Percentiles rank a stretch among this genome's conserved stretches.
Evolutionary conservation across 805 yeast species (phyloP).

Genomic region (Hanseniaspora lachancei): DNA sequence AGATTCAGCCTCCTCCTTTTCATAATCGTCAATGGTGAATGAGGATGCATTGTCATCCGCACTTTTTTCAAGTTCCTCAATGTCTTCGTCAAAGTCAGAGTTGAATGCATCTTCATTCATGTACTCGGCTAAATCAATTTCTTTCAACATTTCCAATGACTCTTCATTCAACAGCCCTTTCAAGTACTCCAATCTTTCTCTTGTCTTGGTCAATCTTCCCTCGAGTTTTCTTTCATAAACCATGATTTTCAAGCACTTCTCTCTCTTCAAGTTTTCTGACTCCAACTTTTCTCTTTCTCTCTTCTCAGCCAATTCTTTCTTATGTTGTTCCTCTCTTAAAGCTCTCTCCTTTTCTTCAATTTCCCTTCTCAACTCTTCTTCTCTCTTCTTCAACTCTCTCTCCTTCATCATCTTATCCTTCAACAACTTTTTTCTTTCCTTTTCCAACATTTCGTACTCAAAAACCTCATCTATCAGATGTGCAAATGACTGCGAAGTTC

Average conservation of each 20-base stretch:
- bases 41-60: background rate
- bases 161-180: background rate
- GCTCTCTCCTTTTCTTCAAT: slow-evolving; percentile 23
- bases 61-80: background rate
- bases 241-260: background rate
- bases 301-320: background rate
- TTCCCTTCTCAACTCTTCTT: slow-evolving; percentile 15
- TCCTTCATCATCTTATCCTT: slow-evolving; percentile 33
- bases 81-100: background rate
- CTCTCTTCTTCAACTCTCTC: slow-evolving; percentile 27
- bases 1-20: slow-evolving; percentile 8
- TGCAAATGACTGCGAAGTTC: slow-evolving; percentile 70
- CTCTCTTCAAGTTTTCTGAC: background rate
- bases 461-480: slow-evolving; percentile 63
- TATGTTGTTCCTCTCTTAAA: slow-evolving; percentile 18
- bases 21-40: slow-evolving; percentile 12
- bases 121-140: background rate
- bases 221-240: background rate
- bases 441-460: slow-evolving; percentile 55
- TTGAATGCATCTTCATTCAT: background rate
- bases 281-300: slow-evolving; percentile 6
- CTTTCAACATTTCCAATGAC: background rate
- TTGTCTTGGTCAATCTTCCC: background rate
- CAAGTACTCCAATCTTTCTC: background rate
- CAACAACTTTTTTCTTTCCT: slow-evolving; percentile 33